Base-by-base conservation (phyloP, 495 filamentous ascomycete species). In the Penicillium odoratum region DNA sequence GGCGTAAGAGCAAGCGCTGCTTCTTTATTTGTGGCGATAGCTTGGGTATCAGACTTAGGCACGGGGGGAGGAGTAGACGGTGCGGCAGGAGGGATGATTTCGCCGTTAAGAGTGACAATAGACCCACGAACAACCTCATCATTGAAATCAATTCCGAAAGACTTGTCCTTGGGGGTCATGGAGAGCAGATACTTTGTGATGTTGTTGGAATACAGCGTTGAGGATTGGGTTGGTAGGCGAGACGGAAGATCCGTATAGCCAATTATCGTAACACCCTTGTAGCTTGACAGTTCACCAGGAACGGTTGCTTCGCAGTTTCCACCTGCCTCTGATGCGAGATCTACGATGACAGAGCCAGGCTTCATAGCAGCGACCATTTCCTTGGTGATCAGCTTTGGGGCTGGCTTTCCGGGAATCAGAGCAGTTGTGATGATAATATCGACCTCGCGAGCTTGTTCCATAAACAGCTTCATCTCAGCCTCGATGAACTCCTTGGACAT, bases 401-500 rank as follows among this genome's bases (percentile, higher is more conserved):
- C 88, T 34, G 84, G 86, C 59, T 76, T 83, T 52, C 90, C 90
- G 0, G 90, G 90, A 64, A 93, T 93, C 50, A 92, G 70, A 25
- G 90, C 90, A 1, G 89, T 93, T 3, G 90, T 92, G 70, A 93
- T 87, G 46, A 93, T 85, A 52, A 93, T 93, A 66, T 93, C 90
- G n/a, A 92, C 89, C 43, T 93, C 89, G 15, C 80, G 81, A 54
- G 86, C 87, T 66, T 92, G 90, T 62, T 92, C 86, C 64, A 87
- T 84, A 64, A 93, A 93, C 28, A 93, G 78, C 69, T 88, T 91
- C 89, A 91, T 92, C 66, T 93, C 90, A 7, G 89, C 89, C 57
- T 89, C 89, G 66, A 91, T 90, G 68, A 93, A 93, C 67, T 92
- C 89, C 60, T 90, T 88, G 51, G 88, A 91, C 90, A 93, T 93